Evolutionary conservation across 306 rosid genomes (phyloP).

Genomic region (Chamaecrista fasciculata): DNA sequence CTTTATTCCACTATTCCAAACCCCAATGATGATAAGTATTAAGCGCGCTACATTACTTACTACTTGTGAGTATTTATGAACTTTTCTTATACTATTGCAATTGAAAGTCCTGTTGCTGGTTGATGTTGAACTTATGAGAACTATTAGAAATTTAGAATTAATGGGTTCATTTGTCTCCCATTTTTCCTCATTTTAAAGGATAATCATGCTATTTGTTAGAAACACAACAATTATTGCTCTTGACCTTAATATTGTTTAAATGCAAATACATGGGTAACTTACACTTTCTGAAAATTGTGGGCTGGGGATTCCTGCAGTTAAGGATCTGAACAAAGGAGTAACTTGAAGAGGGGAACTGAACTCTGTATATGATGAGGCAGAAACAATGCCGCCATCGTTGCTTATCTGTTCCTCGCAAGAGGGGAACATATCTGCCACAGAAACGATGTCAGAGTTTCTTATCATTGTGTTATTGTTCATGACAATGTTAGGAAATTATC

Average conservation of each 20-base stretch:
- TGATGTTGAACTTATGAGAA: not conserved
- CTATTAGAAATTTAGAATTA: constrained; percentile 12
- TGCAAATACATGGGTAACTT: constrained; percentile 37
- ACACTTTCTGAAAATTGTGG: constrained; percentile 95
- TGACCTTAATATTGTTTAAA: constrained; percentile 10
- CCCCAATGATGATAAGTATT: constrained; percentile 4
- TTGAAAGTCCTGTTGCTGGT: constrained; percentile 10
- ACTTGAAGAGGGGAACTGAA: constrained; percentile 76
- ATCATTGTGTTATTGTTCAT: constrained; percentile 12
- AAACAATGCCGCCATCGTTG: constrained; percentile 41
- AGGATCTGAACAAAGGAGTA: constrained; percentile 75
- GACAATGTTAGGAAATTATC: constrained; percentile 3
- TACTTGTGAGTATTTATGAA: not conserved
- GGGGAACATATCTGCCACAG: constrained; percentile 42
- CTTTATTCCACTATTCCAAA: not conserved
- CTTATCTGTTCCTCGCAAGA: constrained; percentile 44
- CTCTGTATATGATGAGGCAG: constrained; percentile 49
- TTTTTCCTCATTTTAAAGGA: not conserved
- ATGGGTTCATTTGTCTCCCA: constrained; percentile 3
- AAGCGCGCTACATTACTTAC: not conserved
- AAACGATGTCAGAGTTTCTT: constrained; percentile 17
- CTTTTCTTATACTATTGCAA: not conserved
- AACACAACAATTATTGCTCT: not conserved
- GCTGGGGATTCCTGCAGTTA: constrained; percentile 85
- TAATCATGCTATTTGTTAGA: not conserved